Base-by-base conservation (phyloP, 2,329 filamentous ascomycete species). In the Canariomyces notabilis region DNA sequence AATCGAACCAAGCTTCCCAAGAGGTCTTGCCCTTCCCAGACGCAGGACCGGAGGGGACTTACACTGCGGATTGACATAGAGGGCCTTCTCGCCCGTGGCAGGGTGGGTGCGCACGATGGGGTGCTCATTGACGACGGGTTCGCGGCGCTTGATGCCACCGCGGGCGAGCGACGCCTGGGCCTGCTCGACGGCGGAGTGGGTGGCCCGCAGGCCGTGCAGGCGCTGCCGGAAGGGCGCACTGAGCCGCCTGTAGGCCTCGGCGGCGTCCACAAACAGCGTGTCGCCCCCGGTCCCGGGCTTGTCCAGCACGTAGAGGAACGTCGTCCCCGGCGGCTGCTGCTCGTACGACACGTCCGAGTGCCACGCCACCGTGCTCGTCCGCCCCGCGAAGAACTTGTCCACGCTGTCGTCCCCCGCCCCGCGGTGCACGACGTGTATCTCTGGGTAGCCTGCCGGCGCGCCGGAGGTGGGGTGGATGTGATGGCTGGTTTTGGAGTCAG, bases 301-400 rank as follows among this genome's bases (percentile, higher is more conserved):
- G 61, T 95, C 89, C n/a, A 96, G 76, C 40, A 89, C 75, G 62
- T 94, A 95, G 29, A 95, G 67, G 67, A 95, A 94, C 0, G 90
- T 95, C 0, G 89, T 95, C 22, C 89, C 88, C 0, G 90, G 89
- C 1, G 90, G 89, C 67, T 96, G 89, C 55, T 79, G 71, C 70
- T 95, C 90, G 62, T 94, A 95, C 0, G 85, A 87, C 1, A 95
- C 83, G 56, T 95, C 89, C 0, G 83, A 87, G 68, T 95, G 89
- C 89, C 89, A 95, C 6, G 87, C 87, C 1, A 94, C 82, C 1
- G 83, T 87, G 66, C 83, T 91, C 3, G 86, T 90, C 18, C 85
- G 77, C 37, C 79, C 78, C 48, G 60, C 70, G 46, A 87, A 81
- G 64, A 83, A 85, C 33, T 75, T 67, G 9, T 75, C 66, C 12